phyloP scores from a whole-genome alignment of 2,329 filamentous ascomycete genomes.

The Diplodia mutila region DNA sequence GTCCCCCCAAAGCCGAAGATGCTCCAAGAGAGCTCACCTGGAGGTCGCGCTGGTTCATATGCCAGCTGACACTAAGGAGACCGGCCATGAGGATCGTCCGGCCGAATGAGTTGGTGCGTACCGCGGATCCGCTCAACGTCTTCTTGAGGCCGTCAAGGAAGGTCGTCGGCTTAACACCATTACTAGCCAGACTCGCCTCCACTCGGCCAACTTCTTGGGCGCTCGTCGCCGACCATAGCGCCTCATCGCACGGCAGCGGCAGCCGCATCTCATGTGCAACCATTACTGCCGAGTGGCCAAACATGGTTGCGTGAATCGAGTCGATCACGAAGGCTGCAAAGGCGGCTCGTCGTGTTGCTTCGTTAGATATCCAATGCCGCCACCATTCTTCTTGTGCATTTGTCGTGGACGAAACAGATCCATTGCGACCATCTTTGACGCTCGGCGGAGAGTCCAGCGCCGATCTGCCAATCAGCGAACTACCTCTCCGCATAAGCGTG shows the following conservation, averaged over 20 bases:
- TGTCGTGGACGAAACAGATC: conserved; percentile 55
- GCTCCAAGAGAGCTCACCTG: conserved; percentile 88
- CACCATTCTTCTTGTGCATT: conserved; percentile 82
- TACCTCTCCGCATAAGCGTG: conserved; percentile 90
- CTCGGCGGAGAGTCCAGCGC: conserved; percentile 83
- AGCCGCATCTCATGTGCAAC: conserved; percentile 93
- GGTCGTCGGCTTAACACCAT: conserved; percentile 80
- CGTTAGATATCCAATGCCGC: conserved; percentile 94
- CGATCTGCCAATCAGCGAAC: conserved; percentile 85
- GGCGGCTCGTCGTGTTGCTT: conserved; percentile 84
- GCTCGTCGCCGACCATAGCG: conserved; percentile 87
- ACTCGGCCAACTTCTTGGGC: conserved; percentile 83
- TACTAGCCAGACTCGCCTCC: conserved; percentile 77
- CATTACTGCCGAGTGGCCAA: conserved; percentile 96
- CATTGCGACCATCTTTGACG: conserved; percentile 63
- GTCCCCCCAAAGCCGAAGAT: conserved; percentile 76
- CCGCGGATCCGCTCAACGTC: conserved; percentile 81
- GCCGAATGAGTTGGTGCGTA: conserved; percentile 91
- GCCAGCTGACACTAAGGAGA: conserved; percentile 90
- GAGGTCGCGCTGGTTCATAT: conserved; percentile 94
- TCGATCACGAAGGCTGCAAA: conserved; percentile 96
- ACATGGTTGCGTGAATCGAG: conserved; percentile 96
- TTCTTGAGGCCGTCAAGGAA: conserved; percentile 91
- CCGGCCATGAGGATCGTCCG: conserved; percentile 94
- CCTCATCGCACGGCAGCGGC: conserved; percentile 88